phyloP scores from a whole-genome alignment of 2,329 filamentous ascomycete species.

The Aspergillus sojae region DNA sequence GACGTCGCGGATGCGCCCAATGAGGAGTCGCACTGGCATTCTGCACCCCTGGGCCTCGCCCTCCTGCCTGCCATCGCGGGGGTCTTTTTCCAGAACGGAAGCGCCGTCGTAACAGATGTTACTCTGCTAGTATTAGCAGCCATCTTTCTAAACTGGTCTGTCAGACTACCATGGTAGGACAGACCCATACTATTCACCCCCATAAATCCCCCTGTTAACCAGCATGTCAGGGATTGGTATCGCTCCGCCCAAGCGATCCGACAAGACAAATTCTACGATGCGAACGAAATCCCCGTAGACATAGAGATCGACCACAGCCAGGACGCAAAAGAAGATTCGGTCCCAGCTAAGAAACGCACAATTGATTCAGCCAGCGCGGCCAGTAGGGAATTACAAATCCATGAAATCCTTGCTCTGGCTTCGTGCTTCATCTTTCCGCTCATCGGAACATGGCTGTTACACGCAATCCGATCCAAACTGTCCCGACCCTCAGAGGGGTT shows the following conservation, averaged over 20 bases:
- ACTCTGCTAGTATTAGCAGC: conserved; percentile 78
- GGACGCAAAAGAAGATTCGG: conserved; percentile 9
- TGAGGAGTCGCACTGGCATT: conserved; percentile 73
- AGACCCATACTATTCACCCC: conserved; percentile 9
- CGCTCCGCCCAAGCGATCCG: conserved; percentile 68
- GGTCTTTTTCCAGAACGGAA: conserved; percentile 81
- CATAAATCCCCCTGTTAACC: conserved; percentile 8
- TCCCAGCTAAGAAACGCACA: conserved; percentile 5
- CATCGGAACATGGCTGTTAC: conserved; percentile 79
- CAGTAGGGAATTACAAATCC: conserved; percentile 66
- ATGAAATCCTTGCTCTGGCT: conserved; percentile 74
- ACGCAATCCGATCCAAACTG: conserved; percentile 77
- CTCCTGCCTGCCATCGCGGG: conserved; percentile 85
- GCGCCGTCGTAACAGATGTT: conserved; percentile 79
- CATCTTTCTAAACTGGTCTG: conserved; percentile 89
- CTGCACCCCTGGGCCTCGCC: conserved; percentile 78
- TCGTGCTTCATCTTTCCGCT: conserved; percentile 80
- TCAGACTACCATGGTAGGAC: conserved; percentile 81
- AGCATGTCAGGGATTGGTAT: conserved; percentile 67
- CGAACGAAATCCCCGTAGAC: conserved; percentile 23
- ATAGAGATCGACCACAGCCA: conserved; percentile 32
- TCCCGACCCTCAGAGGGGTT: conserved; percentile 82
- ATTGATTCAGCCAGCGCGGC: conserved; percentile 43
- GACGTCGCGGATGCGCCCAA: conserved; percentile 38
- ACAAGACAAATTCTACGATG: conserved; percentile 33